A percentile compares a stretch with the other conserved stretches of the same genome.
Evolutionary conservation across 257 asterid species (phyloP).

Genomic region (Datura wrightii): DNA sequence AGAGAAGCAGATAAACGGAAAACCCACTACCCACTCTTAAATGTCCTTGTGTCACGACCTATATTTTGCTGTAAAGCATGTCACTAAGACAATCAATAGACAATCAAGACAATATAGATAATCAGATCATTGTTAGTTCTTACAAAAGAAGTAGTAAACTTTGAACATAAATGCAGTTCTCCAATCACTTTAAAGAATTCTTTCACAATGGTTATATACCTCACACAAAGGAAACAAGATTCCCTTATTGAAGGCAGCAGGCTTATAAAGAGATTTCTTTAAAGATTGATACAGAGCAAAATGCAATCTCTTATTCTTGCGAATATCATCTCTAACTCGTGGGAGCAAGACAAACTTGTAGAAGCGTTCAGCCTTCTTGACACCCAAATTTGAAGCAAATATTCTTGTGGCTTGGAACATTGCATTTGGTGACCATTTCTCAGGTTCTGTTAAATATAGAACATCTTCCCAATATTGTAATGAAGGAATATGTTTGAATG

Average conservation of each 20-base stretch:
- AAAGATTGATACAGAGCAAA: constrained; percentile 83
- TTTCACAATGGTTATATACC: constrained; percentile 48
- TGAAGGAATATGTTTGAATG: constrained; percentile 84
- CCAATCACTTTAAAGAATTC: background rate
- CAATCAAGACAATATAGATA: background rate
- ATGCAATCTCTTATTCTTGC: constrained; percentile 83
- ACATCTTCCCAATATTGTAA: constrained; percentile 86
- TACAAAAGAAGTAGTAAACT: background rate
- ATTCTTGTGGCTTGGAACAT: constrained; percentile 94
- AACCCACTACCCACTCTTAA: background rate
- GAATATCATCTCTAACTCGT: constrained; percentile 88
- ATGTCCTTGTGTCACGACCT: background rate
- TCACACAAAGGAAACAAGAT: constrained; percentile 80
- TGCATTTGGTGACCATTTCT: constrained; percentile 92
- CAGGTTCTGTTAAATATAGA: constrained; percentile 82
- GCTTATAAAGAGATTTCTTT: constrained; percentile 82
- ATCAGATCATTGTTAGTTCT: background rate
- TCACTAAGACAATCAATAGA: background rate
- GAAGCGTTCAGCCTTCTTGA: constrained; percentile 80
- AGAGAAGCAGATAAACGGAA: background rate
- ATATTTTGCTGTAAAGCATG: background rate
- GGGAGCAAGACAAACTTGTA: constrained; percentile 89
- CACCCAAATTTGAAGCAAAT: constrained; percentile 89
- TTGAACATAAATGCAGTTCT: constrained; percentile 21
- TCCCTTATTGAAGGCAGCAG: constrained; percentile 96